These are phyloP conservation scores for Chrysoporthe austroafricana DNA, from an alignment of 2,329 filamentous ascomycete genomes.

Conservation along the genomic window DNA sequence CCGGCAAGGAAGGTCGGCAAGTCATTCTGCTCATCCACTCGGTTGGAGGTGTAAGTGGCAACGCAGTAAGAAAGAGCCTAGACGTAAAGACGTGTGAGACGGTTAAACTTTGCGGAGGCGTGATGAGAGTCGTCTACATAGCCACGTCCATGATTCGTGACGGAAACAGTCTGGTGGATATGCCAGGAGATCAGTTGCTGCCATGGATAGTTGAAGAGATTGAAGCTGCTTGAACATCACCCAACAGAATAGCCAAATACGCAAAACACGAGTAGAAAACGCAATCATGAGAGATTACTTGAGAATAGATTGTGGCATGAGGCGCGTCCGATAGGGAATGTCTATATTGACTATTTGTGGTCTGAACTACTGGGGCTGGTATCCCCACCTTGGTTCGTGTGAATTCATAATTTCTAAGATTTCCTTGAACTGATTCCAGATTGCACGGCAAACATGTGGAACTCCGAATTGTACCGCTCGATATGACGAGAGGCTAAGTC, in stretches of 20 bases:
- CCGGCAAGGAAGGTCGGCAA: constrained; percentile 37
- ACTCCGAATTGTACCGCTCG: background rate
- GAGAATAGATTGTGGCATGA: too few species aligned
- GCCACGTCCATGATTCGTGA: constrained; percentile 40
- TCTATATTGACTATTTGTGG: too few species aligned
- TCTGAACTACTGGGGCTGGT: too few species aligned
- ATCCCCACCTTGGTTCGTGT: too few species aligned
- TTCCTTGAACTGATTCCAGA: too few species aligned
- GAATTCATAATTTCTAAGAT: too few species aligned
- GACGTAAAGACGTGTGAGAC: constrained; percentile 39
- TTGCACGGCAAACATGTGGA: too few species aligned
- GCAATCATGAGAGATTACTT: too few species aligned
- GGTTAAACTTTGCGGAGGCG: constrained; percentile 42
- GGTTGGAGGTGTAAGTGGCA: constrained; percentile 47
- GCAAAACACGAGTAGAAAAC: too few species aligned
- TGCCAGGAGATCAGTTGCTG: constrained; percentile 27
- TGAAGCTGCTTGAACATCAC: constrained; percentile 5
- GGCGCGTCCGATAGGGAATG: too few species aligned
- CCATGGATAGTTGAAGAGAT: constrained; percentile 30
- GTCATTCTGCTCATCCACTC: constrained; percentile 49
- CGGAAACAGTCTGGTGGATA: constrained; percentile 25
- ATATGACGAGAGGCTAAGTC: background rate
- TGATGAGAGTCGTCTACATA: constrained; percentile 43
- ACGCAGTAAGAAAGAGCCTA: constrained; percentile 42
- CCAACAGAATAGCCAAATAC: too few species aligned